Evolutionary conservation across 2,329 filamentous ascomycete genomes (phyloP).

Genomic region (Fusarium tuaranense): DNA sequence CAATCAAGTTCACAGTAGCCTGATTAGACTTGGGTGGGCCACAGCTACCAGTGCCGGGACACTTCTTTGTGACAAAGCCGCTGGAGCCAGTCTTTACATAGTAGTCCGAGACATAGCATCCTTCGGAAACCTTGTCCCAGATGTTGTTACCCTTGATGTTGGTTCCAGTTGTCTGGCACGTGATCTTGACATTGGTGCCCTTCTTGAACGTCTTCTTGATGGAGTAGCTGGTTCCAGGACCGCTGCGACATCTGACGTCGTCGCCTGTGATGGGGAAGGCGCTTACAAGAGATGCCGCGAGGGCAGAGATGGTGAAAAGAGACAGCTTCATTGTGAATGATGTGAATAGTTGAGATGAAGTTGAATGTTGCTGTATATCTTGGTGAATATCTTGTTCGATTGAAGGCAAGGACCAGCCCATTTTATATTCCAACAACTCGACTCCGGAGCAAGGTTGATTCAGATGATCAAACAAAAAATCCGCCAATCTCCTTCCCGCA

Average conservation of each 20-base stretch:
- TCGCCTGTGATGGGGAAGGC: slow-evolving; percentile 16
- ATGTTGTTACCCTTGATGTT: slow-evolving; percentile 2
- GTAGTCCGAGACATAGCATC: slow-evolving; percentile 23
- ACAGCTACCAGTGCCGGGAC: background rate
- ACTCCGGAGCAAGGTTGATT: background rate
- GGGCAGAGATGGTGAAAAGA: background rate
- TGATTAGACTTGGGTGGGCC: slow-evolving; percentile 19
- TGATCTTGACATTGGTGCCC: slow-evolving; percentile 7
- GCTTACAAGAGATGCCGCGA: background rate
- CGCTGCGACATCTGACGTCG: slow-evolving; percentile 17
- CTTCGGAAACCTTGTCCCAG: slow-evolving; percentile 17
- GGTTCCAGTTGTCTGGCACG: slow-evolving; percentile 14
- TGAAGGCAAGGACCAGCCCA: background rate
- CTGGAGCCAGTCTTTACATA: slow-evolving; percentile 17
- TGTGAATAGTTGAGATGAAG: background rate
- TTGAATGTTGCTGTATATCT: background rate
- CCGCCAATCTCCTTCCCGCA: background rate
- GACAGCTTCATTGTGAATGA: slow-evolving; percentile 7
- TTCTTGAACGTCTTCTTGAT: slow-evolving; percentile 8
- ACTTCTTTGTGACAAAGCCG: background rate
- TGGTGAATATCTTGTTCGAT: background rate
- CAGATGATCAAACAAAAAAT: background rate
- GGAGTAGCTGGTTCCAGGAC: slow-evolving; percentile 5
- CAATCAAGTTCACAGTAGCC: slow-evolving; percentile 21
- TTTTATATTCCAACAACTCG: background rate